These are phyloP conservation scores for Neurospora sp. DNA, from an alignment of 495 filamentous ascomycete genomes.

Conservation along the genomic window DNA sequence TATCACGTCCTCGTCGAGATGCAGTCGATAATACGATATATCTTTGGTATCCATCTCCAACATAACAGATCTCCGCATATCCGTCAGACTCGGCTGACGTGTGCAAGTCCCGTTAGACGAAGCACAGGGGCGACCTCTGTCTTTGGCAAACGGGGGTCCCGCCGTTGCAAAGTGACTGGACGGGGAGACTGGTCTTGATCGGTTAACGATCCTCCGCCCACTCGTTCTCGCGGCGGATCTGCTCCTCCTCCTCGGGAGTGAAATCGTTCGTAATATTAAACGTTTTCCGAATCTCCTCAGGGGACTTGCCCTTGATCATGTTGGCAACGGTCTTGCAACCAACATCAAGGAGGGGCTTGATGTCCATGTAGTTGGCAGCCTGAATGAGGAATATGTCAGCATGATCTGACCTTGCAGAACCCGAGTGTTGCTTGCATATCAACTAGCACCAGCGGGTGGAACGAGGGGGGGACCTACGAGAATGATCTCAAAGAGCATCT, in stretches of 20 bases:
- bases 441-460: neutral
- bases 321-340: conserved; percentile 80
- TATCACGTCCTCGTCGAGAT: neutral
- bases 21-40: neutral
- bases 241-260: conserved; percentile 73
- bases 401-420: conserved; percentile 3
- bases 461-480: conserved; percentile 49
- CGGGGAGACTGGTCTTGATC: conserved; percentile 74
- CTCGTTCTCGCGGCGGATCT: conserved; percentile 76
- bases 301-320: conserved; percentile 81
- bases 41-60: neutral
- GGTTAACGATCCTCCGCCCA: conserved; percentile 68
- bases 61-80: neutral
- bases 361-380: conserved; percentile 74
- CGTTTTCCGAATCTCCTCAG: conserved; percentile 73
- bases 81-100: neutral
- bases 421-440: neutral
- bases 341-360: conserved; percentile 72
- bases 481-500: conserved; percentile 99
- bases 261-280: conserved; percentile 83
- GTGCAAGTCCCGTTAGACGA: neutral
- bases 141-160: conserved; percentile 62
- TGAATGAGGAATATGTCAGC: conserved; percentile 8
- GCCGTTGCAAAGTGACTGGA: conserved; percentile 78
- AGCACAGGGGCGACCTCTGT: neutral